These are phyloP conservation scores for Patellifolia procumbens DNA, from an alignment of 179 eudicot genomes.

Conservation along the genomic window DNA sequence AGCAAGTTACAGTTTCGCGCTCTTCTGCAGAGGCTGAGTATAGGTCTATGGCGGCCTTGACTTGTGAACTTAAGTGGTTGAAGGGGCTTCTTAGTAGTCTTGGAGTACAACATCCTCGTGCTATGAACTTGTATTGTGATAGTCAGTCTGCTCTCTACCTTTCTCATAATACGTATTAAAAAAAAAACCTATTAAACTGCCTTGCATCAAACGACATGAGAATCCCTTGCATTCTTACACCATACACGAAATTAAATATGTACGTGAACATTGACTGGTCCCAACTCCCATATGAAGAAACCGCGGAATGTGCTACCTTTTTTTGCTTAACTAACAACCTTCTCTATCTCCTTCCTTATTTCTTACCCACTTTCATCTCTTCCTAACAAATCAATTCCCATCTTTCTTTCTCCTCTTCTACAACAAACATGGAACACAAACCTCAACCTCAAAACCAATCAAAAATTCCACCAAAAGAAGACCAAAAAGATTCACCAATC, in stretches of 20 bases:
- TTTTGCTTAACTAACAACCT: not conserved
- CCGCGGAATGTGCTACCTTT: constrained; percentile 15
- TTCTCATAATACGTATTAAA: too few relatives aligned
- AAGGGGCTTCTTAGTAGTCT: too few relatives aligned
- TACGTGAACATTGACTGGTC: not conserved
- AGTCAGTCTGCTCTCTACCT: too few relatives aligned
- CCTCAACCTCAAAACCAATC: not conserved
- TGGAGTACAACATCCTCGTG: too few relatives aligned
- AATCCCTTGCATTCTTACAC: not conserved
- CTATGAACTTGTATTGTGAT: too few relatives aligned
- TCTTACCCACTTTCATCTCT: not conserved
- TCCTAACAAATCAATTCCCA: not conserved
- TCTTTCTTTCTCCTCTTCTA: too few relatives aligned
- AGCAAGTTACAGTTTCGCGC: too few relatives aligned
- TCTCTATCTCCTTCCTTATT: not conserved
- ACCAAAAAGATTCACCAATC: not conserved
- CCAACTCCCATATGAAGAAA: constrained; percentile 16
- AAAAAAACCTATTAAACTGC: too few relatives aligned
- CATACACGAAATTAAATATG: not conserved
- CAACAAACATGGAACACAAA: not conserved
- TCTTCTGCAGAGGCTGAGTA: too few relatives aligned
- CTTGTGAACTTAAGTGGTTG: too few relatives aligned
- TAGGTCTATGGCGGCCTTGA: too few relatives aligned
- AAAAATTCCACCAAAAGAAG: not conserved
- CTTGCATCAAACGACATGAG: not conserved